Percentiles rank a stretch among this genome's conserved stretches.
Evolutionary conservation across 2,329 filamentous ascomycete species (phyloP).

Genomic region (Geosmithia putterillii): DNA sequence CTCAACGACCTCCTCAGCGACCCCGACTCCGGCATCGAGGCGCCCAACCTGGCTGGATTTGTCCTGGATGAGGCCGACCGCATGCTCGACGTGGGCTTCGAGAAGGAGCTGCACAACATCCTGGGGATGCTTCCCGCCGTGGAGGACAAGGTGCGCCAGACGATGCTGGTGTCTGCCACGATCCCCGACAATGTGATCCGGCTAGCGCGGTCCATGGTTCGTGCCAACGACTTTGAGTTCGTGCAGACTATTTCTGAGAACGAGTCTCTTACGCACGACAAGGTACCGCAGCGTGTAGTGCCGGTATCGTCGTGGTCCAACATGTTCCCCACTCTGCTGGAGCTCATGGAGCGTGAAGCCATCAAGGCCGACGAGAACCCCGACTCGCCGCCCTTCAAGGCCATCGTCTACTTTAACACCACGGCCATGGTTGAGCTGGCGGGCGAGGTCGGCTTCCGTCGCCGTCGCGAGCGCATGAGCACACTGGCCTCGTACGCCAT

Average conservation of each 20-base stretch:
- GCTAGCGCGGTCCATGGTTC: constrained; percentile 68
- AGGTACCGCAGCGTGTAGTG: constrained; percentile 70
- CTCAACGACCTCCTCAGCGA: constrained; percentile 72
- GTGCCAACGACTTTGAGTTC: constrained; percentile 70
- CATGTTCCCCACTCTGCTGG: constrained; percentile 61
- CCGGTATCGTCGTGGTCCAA: constrained; percentile 60
- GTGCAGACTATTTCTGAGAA: constrained; percentile 77
- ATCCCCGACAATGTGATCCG: constrained; percentile 73
- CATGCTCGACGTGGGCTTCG: constrained; percentile 91
- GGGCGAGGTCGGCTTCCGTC: constrained; percentile 35
- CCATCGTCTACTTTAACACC: constrained; percentile 84
- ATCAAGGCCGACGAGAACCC: constrained; percentile 25
- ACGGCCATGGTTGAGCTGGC: constrained; percentile 61
- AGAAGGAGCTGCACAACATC: constrained; percentile 52
- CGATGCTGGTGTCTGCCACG: constrained; percentile 90
- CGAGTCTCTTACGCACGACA: constrained; percentile 74
- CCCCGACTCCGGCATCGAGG: constrained; percentile 45
- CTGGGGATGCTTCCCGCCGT: constrained; percentile 49
- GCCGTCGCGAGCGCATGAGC: constrained; percentile 23
- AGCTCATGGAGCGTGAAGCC: constrained; percentile 56
- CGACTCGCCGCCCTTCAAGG: constrained; percentile 63
- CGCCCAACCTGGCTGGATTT: constrained; percentile 77
- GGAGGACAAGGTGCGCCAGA: constrained; percentile 60
- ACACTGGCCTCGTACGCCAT: constrained; percentile 41
- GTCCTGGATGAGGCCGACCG: constrained; percentile 96